Percentiles rank a stretch among this genome's conserved stretches.
Evolutionary conservation across 2,329 filamentous ascomycete genomes (phyloP).

Genomic region (Macroventuria anomochaeta): DNA sequence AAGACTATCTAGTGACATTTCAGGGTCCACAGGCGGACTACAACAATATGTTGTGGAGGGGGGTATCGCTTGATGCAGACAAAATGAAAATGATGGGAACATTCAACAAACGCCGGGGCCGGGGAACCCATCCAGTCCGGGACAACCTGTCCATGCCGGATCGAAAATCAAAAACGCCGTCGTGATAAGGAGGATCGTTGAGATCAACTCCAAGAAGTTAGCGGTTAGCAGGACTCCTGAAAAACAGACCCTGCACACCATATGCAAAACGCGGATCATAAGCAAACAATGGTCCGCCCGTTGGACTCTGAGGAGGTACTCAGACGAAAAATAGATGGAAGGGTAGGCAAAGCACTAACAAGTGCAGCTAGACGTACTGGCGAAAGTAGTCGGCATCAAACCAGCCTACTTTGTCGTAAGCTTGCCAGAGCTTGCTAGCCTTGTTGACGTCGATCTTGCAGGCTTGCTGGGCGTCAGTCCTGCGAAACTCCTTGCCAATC

Average conservation of each 20-base stretch:
- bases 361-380: slow-evolving; percentile 47
- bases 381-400: slow-evolving; percentile 64
- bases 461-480: slow-evolving; percentile 95
- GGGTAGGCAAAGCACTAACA: background rate
- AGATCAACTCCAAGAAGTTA: slow-evolving; percentile 26
- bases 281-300: slow-evolving; percentile 10
- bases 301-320: background rate
- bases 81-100: slow-evolving; percentile 12
- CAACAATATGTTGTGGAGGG: slow-evolving; percentile 27
- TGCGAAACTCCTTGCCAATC: slow-evolving; percentile 83
- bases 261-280: slow-evolving; percentile 34
- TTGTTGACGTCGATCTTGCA: slow-evolving; percentile 99
- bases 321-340: background rate
- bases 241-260: slow-evolving; percentile 26
- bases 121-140: slow-evolving; percentile 5
- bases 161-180: slow-evolving; percentile 31
- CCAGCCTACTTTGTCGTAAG: slow-evolving; percentile 88
- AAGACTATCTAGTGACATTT: slow-evolving; percentile 12
- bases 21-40: slow-evolving; percentile 18
- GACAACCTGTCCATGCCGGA: slow-evolving; percentile 31
- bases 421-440: slow-evolving; percentile 88
- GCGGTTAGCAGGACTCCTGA: slow-evolving; percentile 22
- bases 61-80: slow-evolving; percentile 30
- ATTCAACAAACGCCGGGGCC: slow-evolving; percentile 26
- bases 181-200: slow-evolving; percentile 26